These are phyloP conservation scores for Fusarium verrucosum DNA, from an alignment of 2,329 filamentous ascomycete species.

Conservation along the genomic window DNA sequence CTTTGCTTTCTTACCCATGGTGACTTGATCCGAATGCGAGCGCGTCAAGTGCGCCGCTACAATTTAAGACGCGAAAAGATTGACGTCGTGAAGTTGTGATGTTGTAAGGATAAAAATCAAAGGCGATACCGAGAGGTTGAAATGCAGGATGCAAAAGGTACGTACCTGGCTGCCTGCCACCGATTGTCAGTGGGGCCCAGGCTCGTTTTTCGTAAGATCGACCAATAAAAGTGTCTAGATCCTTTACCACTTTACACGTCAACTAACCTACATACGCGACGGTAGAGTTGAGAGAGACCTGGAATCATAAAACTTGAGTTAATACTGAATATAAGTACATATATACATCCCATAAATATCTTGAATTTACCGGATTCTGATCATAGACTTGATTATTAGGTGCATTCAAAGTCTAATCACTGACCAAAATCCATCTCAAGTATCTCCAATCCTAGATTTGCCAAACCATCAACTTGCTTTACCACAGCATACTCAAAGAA, in stretches of 20 bases:
- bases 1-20: slow-evolving; percentile 42
- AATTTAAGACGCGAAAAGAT: not conserved
- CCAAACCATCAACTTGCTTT: slow-evolving; percentile 58
- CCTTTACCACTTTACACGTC: slow-evolving; percentile 2
- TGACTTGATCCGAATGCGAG: slow-evolving; percentile 11
- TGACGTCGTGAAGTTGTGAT: not conserved
- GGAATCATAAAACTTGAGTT: not conserved
- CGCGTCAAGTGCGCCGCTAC: slow-evolving; percentile 21
- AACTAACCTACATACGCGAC: not conserved
- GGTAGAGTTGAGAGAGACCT: too few relatives aligned
- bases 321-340: not conserved
- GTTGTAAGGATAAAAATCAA: slow-evolving; percentile 24
- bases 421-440: slow-evolving; percentile 54
- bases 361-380: not conserved
- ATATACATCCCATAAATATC: not conserved
- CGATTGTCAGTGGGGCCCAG: not conserved
- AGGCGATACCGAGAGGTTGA: slow-evolving; percentile 3
- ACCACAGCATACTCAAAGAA: slow-evolving; percentile 63
- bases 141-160: slow-evolving; percentile 24
- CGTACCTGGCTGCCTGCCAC: too few relatives aligned
- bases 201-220: not conserved
- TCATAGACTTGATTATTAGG: not conserved
- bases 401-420: not conserved
- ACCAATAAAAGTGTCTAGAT: not conserved
- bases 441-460: slow-evolving; percentile 56